These are phyloP conservation scores for Xylariaceae sp. DNA, from an alignment of 2,329 filamentous ascomycete genomes.

Conservation along the genomic window DNA sequence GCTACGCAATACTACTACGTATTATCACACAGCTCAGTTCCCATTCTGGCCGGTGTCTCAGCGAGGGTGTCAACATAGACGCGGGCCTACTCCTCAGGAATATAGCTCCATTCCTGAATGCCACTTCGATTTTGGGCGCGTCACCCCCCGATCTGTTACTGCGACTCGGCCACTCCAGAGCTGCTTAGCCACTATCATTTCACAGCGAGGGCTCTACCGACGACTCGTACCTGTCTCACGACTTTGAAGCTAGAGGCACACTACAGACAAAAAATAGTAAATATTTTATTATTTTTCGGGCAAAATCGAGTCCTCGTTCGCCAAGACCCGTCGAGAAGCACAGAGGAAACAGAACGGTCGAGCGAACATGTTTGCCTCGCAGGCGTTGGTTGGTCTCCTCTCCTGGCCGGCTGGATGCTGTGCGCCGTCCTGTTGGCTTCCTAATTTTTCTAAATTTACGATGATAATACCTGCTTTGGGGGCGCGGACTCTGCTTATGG, in stretches of 20 bases:
- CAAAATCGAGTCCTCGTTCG: constrained; percentile 17
- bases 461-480: too few relatives aligned
- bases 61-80: constrained; percentile 14
- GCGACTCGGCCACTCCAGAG: background rate
- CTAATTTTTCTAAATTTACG: constrained; percentile 18
- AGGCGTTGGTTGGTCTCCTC: constrained; percentile 4
- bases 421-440: constrained; percentile 21
- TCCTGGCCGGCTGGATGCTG: constrained; percentile 19
- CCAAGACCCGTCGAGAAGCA: constrained; percentile 12
- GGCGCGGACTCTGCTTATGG: constrained; percentile 8
- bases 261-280: constrained; percentile 3
- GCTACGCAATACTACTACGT: background rate
- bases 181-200: constrained; percentile 7
- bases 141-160: constrained; percentile 12
- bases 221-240: constrained; percentile 25
- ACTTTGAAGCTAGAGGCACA: constrained; percentile 14
- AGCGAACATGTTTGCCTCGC: constrained; percentile 20
- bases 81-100: constrained; percentile 24
- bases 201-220: constrained; percentile 12
- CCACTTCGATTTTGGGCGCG: constrained; percentile 20
- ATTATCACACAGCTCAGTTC: background rate
- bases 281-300: constrained; percentile 10
- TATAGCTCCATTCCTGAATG: constrained; percentile 23
- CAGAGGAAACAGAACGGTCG: constrained; percentile 9
- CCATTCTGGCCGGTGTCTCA: constrained; percentile 17